phyloP scores from a whole-genome alignment of 2,329 filamentous ascomycete species.

The Trichoderma citrinoviride region DNA sequence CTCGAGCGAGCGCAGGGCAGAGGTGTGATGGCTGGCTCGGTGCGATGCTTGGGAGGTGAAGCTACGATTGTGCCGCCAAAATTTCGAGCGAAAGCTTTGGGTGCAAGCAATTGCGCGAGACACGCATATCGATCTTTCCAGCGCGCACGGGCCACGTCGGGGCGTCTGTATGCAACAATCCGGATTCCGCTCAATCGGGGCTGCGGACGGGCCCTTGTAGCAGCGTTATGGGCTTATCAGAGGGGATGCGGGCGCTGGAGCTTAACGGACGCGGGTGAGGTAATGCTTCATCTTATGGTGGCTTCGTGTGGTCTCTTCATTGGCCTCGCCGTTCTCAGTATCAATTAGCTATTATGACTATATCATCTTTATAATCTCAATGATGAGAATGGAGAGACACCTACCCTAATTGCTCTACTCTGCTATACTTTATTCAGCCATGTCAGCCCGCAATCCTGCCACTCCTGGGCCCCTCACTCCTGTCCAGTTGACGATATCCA shows the following conservation, averaged over 20 bases:
- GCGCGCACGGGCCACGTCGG: slow-evolving; percentile 25
- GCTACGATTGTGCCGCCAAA: not conserved
- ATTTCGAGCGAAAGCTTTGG: slow-evolving; percentile 7
- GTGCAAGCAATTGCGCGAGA: slow-evolving; percentile 17
- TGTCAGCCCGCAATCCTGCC: slow-evolving; percentile 27
- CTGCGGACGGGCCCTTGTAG: slow-evolving; percentile 2
- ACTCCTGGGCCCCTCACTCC: slow-evolving; percentile 28
- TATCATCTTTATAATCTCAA: slow-evolving; percentile 11
- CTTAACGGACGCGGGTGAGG: not conserved
- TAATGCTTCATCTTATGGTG: too few relatives aligned
- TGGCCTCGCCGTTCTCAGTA: not conserved
- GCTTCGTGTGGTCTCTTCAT: not conserved
- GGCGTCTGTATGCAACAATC: slow-evolving; percentile 12
- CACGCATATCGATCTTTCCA: slow-evolving; percentile 5
- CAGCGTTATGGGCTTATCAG: not conserved
- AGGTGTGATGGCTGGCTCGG: not conserved
- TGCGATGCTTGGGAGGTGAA: not conserved
- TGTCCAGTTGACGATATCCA: slow-evolving; percentile 24
- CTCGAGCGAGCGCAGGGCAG: slow-evolving; percentile 8
- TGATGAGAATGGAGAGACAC: not conserved
- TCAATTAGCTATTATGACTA: not conserved
- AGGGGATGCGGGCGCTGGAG: not conserved
- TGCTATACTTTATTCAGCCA: slow-evolving; percentile 15
- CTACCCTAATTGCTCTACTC: not conserved
- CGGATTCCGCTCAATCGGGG: slow-evolving; percentile 12